phyloP scores from a whole-genome alignment of 2,329 filamentous ascomycete species.

The Fusarium sp. region DNA sequence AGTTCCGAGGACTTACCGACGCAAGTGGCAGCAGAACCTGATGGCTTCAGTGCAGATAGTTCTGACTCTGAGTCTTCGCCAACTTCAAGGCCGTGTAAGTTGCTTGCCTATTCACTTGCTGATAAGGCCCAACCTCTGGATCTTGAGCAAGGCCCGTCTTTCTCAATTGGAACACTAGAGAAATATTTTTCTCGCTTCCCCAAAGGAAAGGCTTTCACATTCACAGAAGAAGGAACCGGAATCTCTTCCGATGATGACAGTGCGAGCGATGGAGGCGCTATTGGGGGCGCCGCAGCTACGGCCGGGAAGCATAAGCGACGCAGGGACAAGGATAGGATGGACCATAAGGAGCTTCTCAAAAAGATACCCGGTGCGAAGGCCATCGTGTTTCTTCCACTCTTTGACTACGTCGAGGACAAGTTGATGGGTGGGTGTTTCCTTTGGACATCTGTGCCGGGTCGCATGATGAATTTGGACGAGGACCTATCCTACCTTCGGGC shows the following conservation, averaged over 20 bases:
- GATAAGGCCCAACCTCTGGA: slow-evolving; percentile 41
- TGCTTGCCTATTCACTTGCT: slow-evolving; percentile 47
- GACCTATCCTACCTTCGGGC: slow-evolving; percentile 53
- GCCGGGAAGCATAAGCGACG: slow-evolving; percentile 14
- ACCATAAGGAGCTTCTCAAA: slow-evolving; percentile 51
- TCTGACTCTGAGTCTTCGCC: slow-evolving; percentile 48
- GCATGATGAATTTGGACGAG: slow-evolving; percentile 53
- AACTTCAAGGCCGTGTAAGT: slow-evolving; percentile 44
- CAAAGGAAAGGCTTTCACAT: slow-evolving; percentile 48
- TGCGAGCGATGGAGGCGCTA: slow-evolving; percentile 38
- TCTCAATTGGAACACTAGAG: slow-evolving; percentile 47
- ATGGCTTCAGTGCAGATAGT: slow-evolving; percentile 43
- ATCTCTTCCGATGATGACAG: slow-evolving; percentile 51
- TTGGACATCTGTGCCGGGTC: slow-evolving; percentile 50
- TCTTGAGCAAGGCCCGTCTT: slow-evolving; percentile 45
- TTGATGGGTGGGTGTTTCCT: slow-evolving; percentile 53
- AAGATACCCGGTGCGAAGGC: slow-evolving; percentile 50
- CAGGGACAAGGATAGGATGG: slow-evolving; percentile 38
- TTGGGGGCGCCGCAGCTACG: neutral
- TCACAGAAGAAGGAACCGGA: slow-evolving; percentile 45
- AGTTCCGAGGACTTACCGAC: slow-evolving; percentile 37
- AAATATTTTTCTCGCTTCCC: slow-evolving; percentile 49
- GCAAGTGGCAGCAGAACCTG: slow-evolving; percentile 32
- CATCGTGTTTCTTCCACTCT: slow-evolving; percentile 53
- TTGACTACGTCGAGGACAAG: slow-evolving; percentile 51